These are phyloP conservation scores for Picea abies DNA, from an alignment of 83 land plant genomes.

Conservation along the genomic window DNA sequence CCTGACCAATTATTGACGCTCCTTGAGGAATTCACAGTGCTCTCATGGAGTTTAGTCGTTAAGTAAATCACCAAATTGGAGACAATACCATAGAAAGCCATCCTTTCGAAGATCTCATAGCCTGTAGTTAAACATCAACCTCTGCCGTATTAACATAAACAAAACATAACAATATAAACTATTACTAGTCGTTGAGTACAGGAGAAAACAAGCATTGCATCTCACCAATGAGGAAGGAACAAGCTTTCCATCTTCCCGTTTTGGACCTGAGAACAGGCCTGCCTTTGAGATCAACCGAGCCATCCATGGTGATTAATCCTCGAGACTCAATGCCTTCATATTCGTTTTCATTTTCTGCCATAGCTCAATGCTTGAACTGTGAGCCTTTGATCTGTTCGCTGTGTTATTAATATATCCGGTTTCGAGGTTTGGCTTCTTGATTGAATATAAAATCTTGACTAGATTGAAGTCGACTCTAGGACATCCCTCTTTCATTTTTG, in stretches of 20 bases:
- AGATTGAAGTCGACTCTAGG: no score
- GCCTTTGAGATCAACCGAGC: constrained; percentile 62
- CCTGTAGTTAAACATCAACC: no score
- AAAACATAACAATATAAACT: no score
- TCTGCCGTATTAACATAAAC: no score
- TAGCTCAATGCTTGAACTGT: no score
- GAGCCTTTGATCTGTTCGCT: no score
- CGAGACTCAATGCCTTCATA: background rate
- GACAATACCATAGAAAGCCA: background rate
- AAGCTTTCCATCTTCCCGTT: constrained; percentile 1
- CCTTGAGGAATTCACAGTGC: background rate
- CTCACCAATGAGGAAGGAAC: background rate
- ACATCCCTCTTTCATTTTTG: no score
- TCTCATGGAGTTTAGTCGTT: background rate
- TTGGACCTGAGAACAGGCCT: constrained; percentile 45
- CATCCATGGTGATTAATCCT: background rate
- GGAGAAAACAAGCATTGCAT: background rate
- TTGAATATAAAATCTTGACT: no score
- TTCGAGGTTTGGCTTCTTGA: no score
- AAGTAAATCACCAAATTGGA: background rate
- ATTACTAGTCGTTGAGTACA: no score
- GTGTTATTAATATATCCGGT: no score
- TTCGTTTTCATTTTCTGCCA: no score
- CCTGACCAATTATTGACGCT: background rate
- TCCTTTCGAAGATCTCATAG: background rate